Conservation (phyloP, 345 rosid genomes). For the Corchorus olitorius region DNA sequence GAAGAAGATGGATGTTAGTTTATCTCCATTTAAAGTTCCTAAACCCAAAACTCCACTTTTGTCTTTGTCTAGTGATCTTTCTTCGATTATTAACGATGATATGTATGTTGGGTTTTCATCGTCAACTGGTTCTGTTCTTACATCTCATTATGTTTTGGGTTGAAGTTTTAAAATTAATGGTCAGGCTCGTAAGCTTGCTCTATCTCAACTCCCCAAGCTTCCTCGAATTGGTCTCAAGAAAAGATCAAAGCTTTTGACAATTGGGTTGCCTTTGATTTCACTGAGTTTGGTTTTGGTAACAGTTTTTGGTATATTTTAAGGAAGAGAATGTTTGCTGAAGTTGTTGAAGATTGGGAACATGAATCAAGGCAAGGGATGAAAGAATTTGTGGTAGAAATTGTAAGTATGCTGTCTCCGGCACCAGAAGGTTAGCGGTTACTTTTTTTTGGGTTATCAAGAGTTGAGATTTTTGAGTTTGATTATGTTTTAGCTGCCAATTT, state of each 20-base stretch:
- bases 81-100: conserved; percentile 26
- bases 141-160: conserved; percentile 59
- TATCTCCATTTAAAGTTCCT: conserved; percentile 33
- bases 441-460: no score
- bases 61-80: no score
- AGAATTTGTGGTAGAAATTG: conserved; percentile 62
- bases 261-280: conserved; percentile 49
- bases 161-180: conserved; percentile 30
- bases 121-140: conserved; percentile 44
- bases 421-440: conserved; percentile 27
- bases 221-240: conserved; percentile 42
- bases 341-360: conserved; percentile 79
- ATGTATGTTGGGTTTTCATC: conserved; percentile 80
- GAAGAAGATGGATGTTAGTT: conserved; percentile 36
- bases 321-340: conserved; percentile 70
- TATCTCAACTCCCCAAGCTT: conserved; percentile 63
- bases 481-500: no score
- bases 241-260: conserved; percentile 36
- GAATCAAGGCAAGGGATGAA: conserved; percentile 64
- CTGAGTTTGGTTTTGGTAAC: conserved; percentile 30
- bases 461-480: no score
- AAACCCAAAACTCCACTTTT: conserved; percentile 51
- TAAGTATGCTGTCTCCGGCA: conserved; percentile 59
- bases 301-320: no score
- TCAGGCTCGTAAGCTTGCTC: conserved; percentile 41